Conservation (phyloP, 495 filamentous ascomycete species). For the Elaphomyces granulatus region DNA sequence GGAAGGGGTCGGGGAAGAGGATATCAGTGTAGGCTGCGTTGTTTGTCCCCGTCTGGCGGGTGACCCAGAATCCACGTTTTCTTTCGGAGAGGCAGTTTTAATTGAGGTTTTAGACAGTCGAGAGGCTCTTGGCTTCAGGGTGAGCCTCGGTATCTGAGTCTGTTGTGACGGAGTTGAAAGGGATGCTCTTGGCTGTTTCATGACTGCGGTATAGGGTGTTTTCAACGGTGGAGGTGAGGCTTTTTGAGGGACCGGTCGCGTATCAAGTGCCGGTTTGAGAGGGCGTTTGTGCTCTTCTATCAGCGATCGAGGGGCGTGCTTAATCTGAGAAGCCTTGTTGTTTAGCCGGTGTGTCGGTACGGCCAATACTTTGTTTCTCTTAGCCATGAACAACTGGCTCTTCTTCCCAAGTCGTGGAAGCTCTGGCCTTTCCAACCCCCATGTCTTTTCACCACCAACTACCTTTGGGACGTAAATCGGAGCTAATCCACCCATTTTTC, state of each 20-base stretch:
- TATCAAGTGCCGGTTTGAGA: not conserved
- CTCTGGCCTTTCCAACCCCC: slow-evolving; percentile 11
- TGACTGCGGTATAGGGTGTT: slow-evolving; percentile 1
- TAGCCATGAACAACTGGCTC: slow-evolving; percentile 26
- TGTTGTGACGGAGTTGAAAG: too few relatives aligned
- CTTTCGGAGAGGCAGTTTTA: too few relatives aligned
- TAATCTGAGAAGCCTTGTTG: slow-evolving; percentile 23
- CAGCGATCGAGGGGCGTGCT: slow-evolving; percentile 25
- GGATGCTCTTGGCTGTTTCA: too few relatives aligned
- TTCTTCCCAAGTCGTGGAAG: slow-evolving; percentile 7
- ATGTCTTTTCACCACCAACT: not conserved
- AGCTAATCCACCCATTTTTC: slow-evolving; percentile 15
- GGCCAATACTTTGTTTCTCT: slow-evolving; percentile 23
- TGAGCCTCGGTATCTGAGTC: too few relatives aligned
- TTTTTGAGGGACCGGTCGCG: slow-evolving; percentile 2
- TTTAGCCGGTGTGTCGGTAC: slow-evolving; percentile 29
- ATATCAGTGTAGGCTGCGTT: too few relatives aligned
- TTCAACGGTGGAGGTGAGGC: slow-evolving; percentile 15
- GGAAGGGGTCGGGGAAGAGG: too few relatives aligned
- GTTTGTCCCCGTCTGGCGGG: too few relatives aligned
- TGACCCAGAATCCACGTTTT: too few relatives aligned
- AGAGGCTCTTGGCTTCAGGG: too few relatives aligned
- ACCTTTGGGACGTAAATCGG: slow-evolving; percentile 7
- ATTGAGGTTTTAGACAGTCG: too few relatives aligned
- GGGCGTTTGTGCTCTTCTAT: slow-evolving; percentile 27